Percentiles rank a stretch among this genome's conserved stretches.
phyloP scores from a whole-genome alignment of 2,329 filamentous ascomycete species.

The Cryphonectria parasitica region DNA sequence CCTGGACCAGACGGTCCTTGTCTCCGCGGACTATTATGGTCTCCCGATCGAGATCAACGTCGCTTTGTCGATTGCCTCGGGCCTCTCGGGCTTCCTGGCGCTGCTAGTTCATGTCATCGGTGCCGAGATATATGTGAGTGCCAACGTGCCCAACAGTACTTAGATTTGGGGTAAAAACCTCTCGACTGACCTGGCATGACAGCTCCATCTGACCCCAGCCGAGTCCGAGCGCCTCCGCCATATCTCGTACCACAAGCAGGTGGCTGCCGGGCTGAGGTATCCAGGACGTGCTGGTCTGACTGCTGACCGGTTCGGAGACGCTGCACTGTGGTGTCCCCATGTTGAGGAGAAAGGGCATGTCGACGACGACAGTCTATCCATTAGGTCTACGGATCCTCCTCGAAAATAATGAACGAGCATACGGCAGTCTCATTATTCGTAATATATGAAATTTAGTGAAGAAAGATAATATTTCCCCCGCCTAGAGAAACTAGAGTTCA shows the following conservation, averaged over 20 bases:
- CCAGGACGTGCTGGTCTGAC: constrained; percentile 53
- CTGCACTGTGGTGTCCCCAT: constrained; percentile 31
- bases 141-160: not conserved
- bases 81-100: constrained; percentile 57
- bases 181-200: constrained; percentile 27
- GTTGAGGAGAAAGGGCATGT: not conserved
- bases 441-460: not conserved
- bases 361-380: not conserved
- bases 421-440: not conserved
- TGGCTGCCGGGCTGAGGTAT: constrained; percentile 55
- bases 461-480: too few relatives aligned
- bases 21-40: constrained; percentile 41
- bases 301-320: constrained; percentile 45
- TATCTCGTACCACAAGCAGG: constrained; percentile 60
- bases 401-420: constrained; percentile 3
- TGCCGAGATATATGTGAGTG: constrained; percentile 52
- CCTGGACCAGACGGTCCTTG: constrained; percentile 35
- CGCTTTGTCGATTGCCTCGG: constrained; percentile 52
- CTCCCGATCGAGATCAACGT: constrained; percentile 42
- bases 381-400: not conserved
- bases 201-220: constrained; percentile 56
- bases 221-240: constrained; percentile 57
- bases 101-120: constrained; percentile 54
- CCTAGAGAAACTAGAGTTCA: not conserved
- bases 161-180: too few relatives aligned